Conservation (phyloP, 805 yeast species). For the Maudiozyma saulgeensis region DNA sequence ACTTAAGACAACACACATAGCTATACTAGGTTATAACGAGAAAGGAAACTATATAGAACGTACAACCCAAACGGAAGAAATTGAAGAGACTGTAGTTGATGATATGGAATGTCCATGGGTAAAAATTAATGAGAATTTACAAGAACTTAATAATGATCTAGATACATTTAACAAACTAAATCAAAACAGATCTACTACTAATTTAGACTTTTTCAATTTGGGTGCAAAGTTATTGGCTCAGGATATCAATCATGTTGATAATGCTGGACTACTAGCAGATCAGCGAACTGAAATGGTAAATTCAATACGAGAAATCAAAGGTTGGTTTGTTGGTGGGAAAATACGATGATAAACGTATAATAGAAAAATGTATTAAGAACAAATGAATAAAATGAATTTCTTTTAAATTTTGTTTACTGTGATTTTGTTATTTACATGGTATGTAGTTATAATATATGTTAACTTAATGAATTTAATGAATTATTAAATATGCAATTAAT, state of each 20-base stretch:
- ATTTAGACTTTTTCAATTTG: constrained; percentile 21
- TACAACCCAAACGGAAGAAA: constrained; percentile 18
- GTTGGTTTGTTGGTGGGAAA: constrained; percentile 34
- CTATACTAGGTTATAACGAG: constrained; percentile 36
- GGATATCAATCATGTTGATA: constrained; percentile 12
- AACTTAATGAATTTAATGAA: neutral
- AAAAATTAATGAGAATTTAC: constrained; percentile 21
- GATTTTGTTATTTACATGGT: constrained; percentile 1
- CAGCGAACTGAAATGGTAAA: constrained; percentile 16
- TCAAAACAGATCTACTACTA: constrained; percentile 7
- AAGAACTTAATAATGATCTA: constrained; percentile 23
- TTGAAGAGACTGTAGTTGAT: neutral
- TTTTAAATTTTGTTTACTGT: too few relatives aligned
- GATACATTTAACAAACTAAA: constrained; percentile 19
- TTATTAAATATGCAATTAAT: neutral
- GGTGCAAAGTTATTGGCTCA: constrained; percentile 23
- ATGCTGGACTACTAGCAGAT: neutral
- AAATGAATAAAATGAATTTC: neutral
- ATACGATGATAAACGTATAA: constrained; percentile 5
- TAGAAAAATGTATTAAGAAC: neutral
- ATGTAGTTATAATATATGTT: neutral
- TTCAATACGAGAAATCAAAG: constrained; percentile 32
- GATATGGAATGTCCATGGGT: constrained; percentile 6
- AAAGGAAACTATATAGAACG: constrained; percentile 25
- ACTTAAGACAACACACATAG: constrained; percentile 30